Base-by-base conservation (phyloP, 345 rosid species). In the Corymbia maculata region DNA sequence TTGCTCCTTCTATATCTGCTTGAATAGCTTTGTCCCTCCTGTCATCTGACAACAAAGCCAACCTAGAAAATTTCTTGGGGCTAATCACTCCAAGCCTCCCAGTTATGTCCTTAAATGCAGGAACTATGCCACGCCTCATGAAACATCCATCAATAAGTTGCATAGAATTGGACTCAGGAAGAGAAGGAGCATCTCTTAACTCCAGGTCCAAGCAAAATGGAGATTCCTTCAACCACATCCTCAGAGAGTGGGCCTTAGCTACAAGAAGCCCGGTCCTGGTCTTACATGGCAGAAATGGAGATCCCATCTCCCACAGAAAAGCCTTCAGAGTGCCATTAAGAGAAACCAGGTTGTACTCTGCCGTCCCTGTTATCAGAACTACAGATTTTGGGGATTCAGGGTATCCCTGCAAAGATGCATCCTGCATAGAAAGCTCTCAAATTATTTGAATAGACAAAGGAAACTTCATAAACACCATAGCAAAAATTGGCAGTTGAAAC, bases 191-290 rank as follows among this genome's bases (percentile, higher is more conserved):
- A 87, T 97, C 95, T 91, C 95, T 97, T 86, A 97, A 89, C 91
- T 97, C 98, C 16, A 97, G 94, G 94, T 97, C 99, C 85, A 96
- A 90, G 93, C 99, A 97, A 91, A 97, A 97, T 1, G 99, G 98
- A 9, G 99, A 96, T 91, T 97, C 99, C 92, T 96, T 97, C 89
- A 97, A 91, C 99, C 99, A 97, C 99, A 97, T 97, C 89, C 95
- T 93, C 52, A 97, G 96, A 85, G 99, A 95, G 89, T 96, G 98
- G 45, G 96, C 98, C 94, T 97, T 97, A 14, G 98, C 99, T 16
- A 96, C 92, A 52, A 96, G 95, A 86, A 96, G 95, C 84, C 99
- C 98, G 2, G 94, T 96, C 87, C 98, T 91, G 53, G 96, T 94
- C 91, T 91, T 95, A 90, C 98, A 95, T 4, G 98, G 99, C 87